Evolutionary conservation across 208 protist species (phyloP).

Genomic region (Acanthamoeba culbertsoni): DNA sequence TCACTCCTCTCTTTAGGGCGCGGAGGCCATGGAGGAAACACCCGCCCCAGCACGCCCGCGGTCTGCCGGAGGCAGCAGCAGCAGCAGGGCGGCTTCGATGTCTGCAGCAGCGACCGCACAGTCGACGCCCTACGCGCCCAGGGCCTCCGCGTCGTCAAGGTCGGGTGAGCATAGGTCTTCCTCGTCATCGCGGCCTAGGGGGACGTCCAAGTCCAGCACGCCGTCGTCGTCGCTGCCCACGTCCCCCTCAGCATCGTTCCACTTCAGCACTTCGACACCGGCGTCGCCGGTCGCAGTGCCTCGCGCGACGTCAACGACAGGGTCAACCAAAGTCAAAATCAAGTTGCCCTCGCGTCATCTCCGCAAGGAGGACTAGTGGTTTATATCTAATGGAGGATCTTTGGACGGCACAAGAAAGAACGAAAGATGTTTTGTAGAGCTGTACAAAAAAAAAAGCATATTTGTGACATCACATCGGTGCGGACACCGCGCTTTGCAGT

Average conservation of each 20-base stretch:
- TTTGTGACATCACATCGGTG: not conserved
- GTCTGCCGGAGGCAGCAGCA: not conserved
- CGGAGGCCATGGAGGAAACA: not conserved
- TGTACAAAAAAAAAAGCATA: not conserved
- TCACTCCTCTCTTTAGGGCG: not conserved
- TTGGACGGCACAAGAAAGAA: not conserved
- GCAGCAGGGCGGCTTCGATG: not conserved
- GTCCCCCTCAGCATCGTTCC: not conserved
- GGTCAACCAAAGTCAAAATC: slow-evolving; percentile 18
- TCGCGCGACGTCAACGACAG: not conserved
- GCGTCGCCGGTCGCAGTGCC: not conserved
- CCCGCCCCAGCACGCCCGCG: not conserved
- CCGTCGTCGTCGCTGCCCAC: not conserved
- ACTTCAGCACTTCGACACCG: not conserved
- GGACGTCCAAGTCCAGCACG: not conserved
- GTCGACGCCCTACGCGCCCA: not conserved
- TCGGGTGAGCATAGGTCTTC: not conserved
- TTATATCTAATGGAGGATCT: not conserved
- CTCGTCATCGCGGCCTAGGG: not conserved
- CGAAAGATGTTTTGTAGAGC: not conserved
- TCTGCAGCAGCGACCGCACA: not conserved
- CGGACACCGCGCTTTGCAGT: not conserved
- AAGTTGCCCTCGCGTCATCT: not conserved
- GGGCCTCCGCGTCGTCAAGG: not conserved
- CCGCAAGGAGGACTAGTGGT: not conserved